Percentiles rank a stretch among this genome's conserved stretches.
Conservation (phyloP, 2,329 filamentous ascomycete species). For the Alternaria consortialis region DNA sequence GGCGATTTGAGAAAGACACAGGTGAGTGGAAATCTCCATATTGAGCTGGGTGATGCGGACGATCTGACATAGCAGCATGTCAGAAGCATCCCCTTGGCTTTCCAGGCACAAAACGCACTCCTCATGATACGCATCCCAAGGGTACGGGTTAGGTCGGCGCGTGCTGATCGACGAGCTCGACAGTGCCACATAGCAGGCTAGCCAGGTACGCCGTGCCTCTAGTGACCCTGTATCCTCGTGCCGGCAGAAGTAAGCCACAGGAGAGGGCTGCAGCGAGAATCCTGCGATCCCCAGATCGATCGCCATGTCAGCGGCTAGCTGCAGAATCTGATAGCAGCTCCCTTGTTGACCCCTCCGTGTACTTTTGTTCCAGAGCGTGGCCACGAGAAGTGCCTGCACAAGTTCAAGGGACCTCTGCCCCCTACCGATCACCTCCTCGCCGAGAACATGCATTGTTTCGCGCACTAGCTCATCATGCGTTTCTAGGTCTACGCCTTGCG, state of each 20-base stretch:
- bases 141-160: conserved; percentile 32
- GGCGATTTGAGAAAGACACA: conserved; percentile 31
- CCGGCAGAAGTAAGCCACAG: conserved; percentile 32
- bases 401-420: conserved; percentile 38
- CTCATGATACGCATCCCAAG: conserved; percentile 34
- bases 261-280: conserved; percentile 32
- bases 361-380: conserved; percentile 35
- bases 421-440: conserved; percentile 31
- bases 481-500: conserved; percentile 29
- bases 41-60: conserved; percentile 32
- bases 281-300: conserved; percentile 42
- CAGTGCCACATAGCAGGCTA: conserved; percentile 38
- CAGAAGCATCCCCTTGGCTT: conserved; percentile 24
- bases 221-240: conserved; percentile 31
- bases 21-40: conserved; percentile 30
- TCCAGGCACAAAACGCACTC: conserved; percentile 34
- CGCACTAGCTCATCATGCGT: conserved; percentile 38
- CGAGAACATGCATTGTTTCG: conserved; percentile 33
- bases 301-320: conserved; percentile 41
- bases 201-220: conserved; percentile 42
- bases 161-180: conserved; percentile 30
- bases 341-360: conserved; percentile 28
- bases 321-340: conserved; percentile 38
- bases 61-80: conserved; percentile 37
- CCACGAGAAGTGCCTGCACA: conserved; percentile 39